Evolutionary conservation across 139 green algal species (phyloP), one percentile per base, ranked within the genome.

Genomic region (Mesostigma viride): DNA sequence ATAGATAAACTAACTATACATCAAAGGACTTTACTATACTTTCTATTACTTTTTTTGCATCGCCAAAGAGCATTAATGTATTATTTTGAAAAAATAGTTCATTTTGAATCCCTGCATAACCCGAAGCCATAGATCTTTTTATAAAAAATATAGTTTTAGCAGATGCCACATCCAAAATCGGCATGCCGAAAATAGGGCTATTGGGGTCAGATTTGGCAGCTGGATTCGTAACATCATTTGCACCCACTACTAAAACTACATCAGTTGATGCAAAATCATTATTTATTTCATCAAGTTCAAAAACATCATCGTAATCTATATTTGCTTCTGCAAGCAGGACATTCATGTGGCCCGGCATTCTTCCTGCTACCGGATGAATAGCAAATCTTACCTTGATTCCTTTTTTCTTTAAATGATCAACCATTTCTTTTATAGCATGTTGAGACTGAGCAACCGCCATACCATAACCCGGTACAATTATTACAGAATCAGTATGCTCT

Each of bases 271-370:
- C 74, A 26, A 95, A 85, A 36, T 91, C 72, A 46, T 66, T 51
- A 48, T 87, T 88, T 2, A 85, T 64, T 14, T 78, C 65, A 64
- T 88, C 83, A 58, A 84, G 81, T 34, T 76, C 71, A n/a, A 78
- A 72, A 22, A 83, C 76, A 6, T 81, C 66, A 57, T 90, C 84
- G 58, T 90, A 89, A 0, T 77, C 75, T 68, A 92, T 85, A 3
- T 84, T 82, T 6, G 89, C 89, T 79, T 95, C 89, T 0, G 89
- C 89, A 36, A 95, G 82, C 77, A 95, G 88, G 70, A 95, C 89
- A 74, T 95, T 95, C 44, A 95, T 83, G 81, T 95, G 89, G 22
- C 87, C 87, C 0, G 87, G 87, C 87, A 94, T 89, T 66, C 87
- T 81, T 3, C 87, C 87, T 0, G 87, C 87, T 35, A 94, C 87